Percentiles rank a stretch among this genome's conserved stretches.
These are phyloP conservation scores for Cucurbita moschata DNA, from an alignment of 306 rosid genomes.

Conservation along the genomic window DNA sequence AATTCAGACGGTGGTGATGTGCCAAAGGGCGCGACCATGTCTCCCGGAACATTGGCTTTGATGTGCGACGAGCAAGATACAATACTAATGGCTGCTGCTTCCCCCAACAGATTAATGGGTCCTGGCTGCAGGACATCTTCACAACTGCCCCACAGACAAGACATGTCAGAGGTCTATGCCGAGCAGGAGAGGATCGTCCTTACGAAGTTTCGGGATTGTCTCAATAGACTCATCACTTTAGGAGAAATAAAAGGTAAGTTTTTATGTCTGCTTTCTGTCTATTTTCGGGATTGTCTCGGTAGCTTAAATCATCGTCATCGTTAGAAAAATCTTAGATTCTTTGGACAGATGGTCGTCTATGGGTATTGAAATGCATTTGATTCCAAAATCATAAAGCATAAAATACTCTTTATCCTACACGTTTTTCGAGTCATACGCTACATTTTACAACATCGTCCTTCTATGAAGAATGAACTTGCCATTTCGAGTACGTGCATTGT, in stretches of 20 bases:
- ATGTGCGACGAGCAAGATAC: conserved; percentile 97
- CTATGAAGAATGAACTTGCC: background rate
- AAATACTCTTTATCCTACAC: background rate
- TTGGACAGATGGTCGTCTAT: background rate
- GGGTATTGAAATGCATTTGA: background rate
- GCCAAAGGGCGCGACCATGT: conserved; percentile 68
- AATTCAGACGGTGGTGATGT: conserved; percentile 60
- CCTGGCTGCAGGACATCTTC: conserved; percentile 50
- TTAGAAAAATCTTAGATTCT: background rate
- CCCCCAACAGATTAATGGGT: conserved; percentile 42
- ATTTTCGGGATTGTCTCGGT: too few species aligned
- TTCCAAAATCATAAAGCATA: background rate
- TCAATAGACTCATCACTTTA: conserved; percentile 71
- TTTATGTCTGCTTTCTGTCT: conserved; percentile 8
- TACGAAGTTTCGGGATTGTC: conserved; percentile 74
- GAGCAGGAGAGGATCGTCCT: conserved; percentile 81
- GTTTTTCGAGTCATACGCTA: background rate
- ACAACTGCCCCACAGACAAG: conserved; percentile 56
- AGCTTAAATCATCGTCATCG: background rate
- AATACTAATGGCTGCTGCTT: conserved; percentile 65
- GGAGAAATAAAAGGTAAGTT: conserved; percentile 94
- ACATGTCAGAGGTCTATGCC: conserved; percentile 58
- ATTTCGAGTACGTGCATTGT: background rate
- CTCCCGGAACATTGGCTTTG: conserved; percentile 96
- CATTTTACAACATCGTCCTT: background rate